phyloP scores from a whole-genome alignment of 2,329 filamentous ascomycete species.

The Phyllosticta paracitricarpa region DNA sequence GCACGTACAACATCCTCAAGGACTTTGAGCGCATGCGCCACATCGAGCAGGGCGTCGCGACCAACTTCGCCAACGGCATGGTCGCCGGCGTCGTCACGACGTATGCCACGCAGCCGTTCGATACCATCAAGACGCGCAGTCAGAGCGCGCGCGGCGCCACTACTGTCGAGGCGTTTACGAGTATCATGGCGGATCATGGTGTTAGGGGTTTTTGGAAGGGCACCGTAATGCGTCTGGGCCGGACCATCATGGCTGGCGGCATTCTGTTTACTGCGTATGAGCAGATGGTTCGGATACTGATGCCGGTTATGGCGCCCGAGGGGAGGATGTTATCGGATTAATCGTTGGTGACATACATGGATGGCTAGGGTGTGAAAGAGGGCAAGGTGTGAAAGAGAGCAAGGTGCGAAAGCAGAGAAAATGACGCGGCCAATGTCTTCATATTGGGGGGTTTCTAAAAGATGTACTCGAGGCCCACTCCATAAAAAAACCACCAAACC shows the following conservation, averaged over 20 bases:
- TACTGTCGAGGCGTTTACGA: slow-evolving; percentile 46
- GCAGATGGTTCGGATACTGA: background rate
- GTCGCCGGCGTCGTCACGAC: slow-evolving; percentile 52
- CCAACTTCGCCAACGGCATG: slow-evolving; percentile 54
- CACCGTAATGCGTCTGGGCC: slow-evolving; percentile 56
- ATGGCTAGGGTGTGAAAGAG: background rate
- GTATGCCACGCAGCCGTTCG: slow-evolving; percentile 50
- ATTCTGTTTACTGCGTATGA: slow-evolving; percentile 7
- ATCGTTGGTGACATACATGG: background rate
- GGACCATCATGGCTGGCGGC: slow-evolving; percentile 56
- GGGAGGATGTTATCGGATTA: background rate
- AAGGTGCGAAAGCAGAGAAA: no score
- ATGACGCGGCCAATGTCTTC: no score
- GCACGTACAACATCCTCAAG: slow-evolving; percentile 54
- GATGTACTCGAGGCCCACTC: no score
- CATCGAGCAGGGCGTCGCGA: slow-evolving; percentile 40
- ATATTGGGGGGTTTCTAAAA: no score
- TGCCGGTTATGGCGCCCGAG: slow-evolving; percentile 1
- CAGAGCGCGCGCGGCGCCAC: slow-evolving; percentile 50
- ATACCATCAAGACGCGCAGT: slow-evolving; percentile 53
- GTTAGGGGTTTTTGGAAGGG: slow-evolving; percentile 56
- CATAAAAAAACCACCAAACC: no score
- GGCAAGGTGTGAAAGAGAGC: background rate
- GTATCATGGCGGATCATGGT: slow-evolving; percentile 47
- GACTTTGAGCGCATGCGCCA: slow-evolving; percentile 43